phyloP scores from a whole-genome alignment of 345 rosid genomes.

The Gossypioides kirkii region DNA sequence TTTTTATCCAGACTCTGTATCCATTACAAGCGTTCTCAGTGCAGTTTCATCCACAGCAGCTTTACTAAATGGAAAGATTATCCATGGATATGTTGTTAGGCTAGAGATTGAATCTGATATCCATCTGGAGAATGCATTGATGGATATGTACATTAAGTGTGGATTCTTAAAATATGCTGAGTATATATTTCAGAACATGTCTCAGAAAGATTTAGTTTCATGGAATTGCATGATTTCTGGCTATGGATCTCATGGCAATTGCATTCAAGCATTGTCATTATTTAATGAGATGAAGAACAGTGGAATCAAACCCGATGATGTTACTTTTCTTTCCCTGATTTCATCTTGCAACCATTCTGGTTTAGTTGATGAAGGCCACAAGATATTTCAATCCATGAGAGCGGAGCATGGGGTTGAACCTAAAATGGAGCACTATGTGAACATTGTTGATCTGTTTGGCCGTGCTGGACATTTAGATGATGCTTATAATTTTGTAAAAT shows the following conservation, averaged over 20 bases:
- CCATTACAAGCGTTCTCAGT: conserved; percentile 61
- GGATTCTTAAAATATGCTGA: conserved; percentile 53
- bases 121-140: conserved; percentile 58
- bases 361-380: conserved; percentile 52
- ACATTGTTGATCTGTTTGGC: conserved; percentile 71
- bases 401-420: conserved; percentile 44
- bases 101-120: conserved; percentile 36
- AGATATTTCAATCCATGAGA: conserved; percentile 49
- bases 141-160: conserved; percentile 83
- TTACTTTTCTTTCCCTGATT: conserved; percentile 65
- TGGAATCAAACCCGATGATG: conserved; percentile 51
- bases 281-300: conserved; percentile 54
- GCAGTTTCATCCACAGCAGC: conserved; percentile 64
- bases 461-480: conserved; percentile 61
- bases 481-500: conserved; percentile 49
- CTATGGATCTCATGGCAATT: conserved; percentile 69
- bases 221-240: conserved; percentile 81
- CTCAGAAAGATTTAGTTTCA: conserved; percentile 46
- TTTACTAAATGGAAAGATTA: conserved; percentile 53
- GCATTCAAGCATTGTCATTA: conserved; percentile 40
- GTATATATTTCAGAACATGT: conserved; percentile 44
- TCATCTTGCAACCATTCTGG: conserved; percentile 87
- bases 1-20: conserved; percentile 50
- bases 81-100: conserved; percentile 65
- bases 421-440: conserved; percentile 60